A percentile compares a stretch with the other conserved stretches of the same genome.
phyloP scores from a whole-genome alignment of 768 basidiomycete species.

The Panus rudis region DNA sequence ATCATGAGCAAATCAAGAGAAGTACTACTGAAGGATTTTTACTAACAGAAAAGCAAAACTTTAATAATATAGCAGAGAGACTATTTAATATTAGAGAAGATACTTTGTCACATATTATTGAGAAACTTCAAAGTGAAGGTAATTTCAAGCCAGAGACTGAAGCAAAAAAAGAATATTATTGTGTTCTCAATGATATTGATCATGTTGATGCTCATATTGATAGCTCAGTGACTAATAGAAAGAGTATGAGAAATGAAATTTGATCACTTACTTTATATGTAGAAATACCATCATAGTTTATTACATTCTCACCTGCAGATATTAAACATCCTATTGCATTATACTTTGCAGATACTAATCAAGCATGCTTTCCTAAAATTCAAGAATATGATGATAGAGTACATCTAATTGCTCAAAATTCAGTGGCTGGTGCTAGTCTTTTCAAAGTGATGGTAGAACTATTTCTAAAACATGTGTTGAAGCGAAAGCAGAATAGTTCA shows the following conservation, averaged over 20 bases:
- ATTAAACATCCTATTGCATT: conserved; percentile 27
- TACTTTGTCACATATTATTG: conserved; percentile 4
- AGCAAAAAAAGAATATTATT: not conserved
- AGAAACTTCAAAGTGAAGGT: not conserved
- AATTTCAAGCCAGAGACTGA: not conserved
- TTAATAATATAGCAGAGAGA: conserved; percentile 5
- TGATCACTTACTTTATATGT: not conserved
- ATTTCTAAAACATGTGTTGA: conserved; percentile 21
- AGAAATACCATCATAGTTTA: conserved; percentile 17
- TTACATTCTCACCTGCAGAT: conserved; percentile 32
- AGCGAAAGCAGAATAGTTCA: conserved; percentile 7
- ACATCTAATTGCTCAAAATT: conserved; percentile 17
- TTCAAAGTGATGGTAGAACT: conserved; percentile 25
- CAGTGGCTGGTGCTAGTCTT: conserved; percentile 26
- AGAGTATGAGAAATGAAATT: not conserved
- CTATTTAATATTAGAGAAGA: conserved; percentile 2
- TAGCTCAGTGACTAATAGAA: not conserved
- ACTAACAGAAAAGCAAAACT: conserved; percentile 2
- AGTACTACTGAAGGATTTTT: conserved; percentile 10
- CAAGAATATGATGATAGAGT: not conserved
- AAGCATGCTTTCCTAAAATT: conserved; percentile 1
- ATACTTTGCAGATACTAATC: conserved; percentile 25
- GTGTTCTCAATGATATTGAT: not conserved
- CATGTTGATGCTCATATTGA: not conserved
- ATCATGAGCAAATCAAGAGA: conserved; percentile 16